These are phyloP conservation scores for Sanghuangporus baumii DNA, from an alignment of 1,284 basidiomycete genomes.

Conservation along the genomic window DNA sequence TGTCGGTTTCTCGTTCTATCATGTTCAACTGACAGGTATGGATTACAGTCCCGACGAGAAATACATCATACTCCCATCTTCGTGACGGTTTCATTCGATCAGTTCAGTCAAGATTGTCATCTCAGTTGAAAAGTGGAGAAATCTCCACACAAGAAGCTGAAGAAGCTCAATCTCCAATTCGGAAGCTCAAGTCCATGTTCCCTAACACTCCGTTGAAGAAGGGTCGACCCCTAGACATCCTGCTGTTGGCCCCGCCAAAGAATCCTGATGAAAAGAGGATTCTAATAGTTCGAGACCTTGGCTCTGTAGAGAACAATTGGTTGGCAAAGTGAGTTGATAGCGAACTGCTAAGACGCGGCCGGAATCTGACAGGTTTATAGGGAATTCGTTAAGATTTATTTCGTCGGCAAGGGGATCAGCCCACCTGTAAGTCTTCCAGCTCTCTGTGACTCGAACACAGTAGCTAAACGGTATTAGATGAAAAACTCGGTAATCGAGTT, in stretches of 20 bases:
- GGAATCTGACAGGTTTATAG: constrained; percentile 17
- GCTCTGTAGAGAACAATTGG: constrained; percentile 67
- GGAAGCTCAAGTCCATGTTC: constrained; percentile 70
- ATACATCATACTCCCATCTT: constrained; percentile 77
- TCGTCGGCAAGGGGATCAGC: constrained; percentile 63
- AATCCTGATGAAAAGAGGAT: constrained; percentile 42
- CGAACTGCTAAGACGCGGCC: too few species aligned
- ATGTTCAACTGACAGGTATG: constrained; percentile 3
- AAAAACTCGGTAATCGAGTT: constrained; percentile 32
- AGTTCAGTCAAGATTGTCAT: constrained; percentile 58
- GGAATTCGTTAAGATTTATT: constrained; percentile 70
- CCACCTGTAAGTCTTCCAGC: constrained; percentile 48
- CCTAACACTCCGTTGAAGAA: constrained; percentile 63
- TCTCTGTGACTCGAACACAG: background rate
- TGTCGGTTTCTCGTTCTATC: background rate
- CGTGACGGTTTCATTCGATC: constrained; percentile 84
- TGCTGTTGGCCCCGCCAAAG: constrained; percentile 47
- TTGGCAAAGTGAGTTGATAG: constrained; percentile 37
- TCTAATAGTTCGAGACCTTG: constrained; percentile 67
- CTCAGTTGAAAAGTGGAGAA: constrained; percentile 44
- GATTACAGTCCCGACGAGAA: constrained; percentile 68
- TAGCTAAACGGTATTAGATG: constrained; percentile 29
- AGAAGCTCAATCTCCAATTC: constrained; percentile 54
- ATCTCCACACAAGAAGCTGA: constrained; percentile 54
- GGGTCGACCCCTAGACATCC: constrained; percentile 61